Evolutionary conservation across 2,329 filamentous ascomycete genomes (phyloP), one percentile per base, ranked within the genome.

Genomic region (Fusarium avenaceum): DNA sequence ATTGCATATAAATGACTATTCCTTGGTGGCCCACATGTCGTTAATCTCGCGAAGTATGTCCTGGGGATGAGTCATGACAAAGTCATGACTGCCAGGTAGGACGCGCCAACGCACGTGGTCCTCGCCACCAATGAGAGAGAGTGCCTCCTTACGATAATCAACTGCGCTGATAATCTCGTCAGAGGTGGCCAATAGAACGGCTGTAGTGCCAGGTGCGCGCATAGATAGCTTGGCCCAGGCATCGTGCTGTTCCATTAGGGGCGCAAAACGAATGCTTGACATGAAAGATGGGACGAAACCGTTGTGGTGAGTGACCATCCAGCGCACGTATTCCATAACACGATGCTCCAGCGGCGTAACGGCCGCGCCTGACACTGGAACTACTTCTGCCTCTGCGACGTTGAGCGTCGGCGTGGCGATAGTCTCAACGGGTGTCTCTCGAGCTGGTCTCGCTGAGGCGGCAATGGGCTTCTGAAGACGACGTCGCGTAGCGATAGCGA

Each of bases 281-380:
- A 88, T 85, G 74, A 90, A 89, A 10, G 87, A 83, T 9, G 82
- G 82, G 14, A 90, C 82, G 74, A 90, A 90, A 13, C 87, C 88
- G 9, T 75, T 68, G 75, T 90, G 87, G 71, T 86, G 69, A 10
- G 78, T 72, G 9, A 89, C 78, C 79, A 88, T 87, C 88, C 87
- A 90, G 62, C 84, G 80, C 42, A 90, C 83, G 67, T 85, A 85
- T 49, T 77, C 75, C 51, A 83, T 78, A 22, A 88, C 85, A 28
- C 80, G 76, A 40, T 75, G 71, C 74, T 87, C 84, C 50, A 87
- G 78, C 15, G 80, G 77, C 20, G 79, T 78, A 24, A 68, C 63
- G 15, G 69, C 65, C 2, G 71, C 67, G 10, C 66, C 75, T 7
- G 70, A 58, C 2, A 71, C 61, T 7, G 77, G 72, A 20, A 80